Percentiles rank a stretch among this genome's conserved stretches.
phyloP scores from a whole-genome alignment of 805 yeast species.

The Sugiyamaella lignohabitans region DNA sequence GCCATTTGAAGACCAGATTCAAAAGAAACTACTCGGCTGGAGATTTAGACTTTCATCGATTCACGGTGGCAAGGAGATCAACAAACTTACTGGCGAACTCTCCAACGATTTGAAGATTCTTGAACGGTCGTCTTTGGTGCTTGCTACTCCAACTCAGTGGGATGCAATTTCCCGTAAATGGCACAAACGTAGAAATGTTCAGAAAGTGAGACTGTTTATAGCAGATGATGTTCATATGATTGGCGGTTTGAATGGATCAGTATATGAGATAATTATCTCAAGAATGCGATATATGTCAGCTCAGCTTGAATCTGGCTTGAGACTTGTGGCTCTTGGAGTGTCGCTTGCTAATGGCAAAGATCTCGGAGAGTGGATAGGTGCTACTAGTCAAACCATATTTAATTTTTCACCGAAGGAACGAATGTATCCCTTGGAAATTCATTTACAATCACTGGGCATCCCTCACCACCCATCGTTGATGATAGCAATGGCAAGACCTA shows the following conservation, averaged over 20 bases:
- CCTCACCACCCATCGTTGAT: constrained; percentile 49
- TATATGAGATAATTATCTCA: constrained; percentile 64
- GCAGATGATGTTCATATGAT: constrained; percentile 68
- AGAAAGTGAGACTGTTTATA: constrained; percentile 58
- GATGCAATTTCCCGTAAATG: constrained; percentile 70
- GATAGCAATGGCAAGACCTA: constrained; percentile 45
- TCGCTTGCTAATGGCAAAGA: constrained; percentile 72
- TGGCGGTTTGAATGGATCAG: constrained; percentile 53
- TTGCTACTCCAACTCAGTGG: constrained; percentile 77
- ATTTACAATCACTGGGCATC: constrained; percentile 40
- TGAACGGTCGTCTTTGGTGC: constrained; percentile 55
- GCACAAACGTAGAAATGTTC: constrained; percentile 67
- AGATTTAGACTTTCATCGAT: constrained; percentile 20
- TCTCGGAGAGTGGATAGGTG: constrained; percentile 82
- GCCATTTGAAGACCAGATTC: constrained; percentile 54
- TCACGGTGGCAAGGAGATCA: constrained; percentile 53
- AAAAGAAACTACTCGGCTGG: constrained; percentile 49
- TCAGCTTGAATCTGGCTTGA: constrained; percentile 48
- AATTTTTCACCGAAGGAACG: constrained; percentile 67
- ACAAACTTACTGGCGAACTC: constrained; percentile 53
- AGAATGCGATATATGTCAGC: constrained; percentile 64
- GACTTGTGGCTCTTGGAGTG: constrained; percentile 65
- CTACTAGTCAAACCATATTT: constrained; percentile 49
- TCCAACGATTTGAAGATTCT: constrained; percentile 49
- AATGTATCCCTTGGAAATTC: constrained; percentile 49